Evolutionary conservation across 2,329 filamentous ascomycete species (phyloP), one percentile per base, ranked within the genome.

Genomic region (Cordyceps pruinosa): DNA sequence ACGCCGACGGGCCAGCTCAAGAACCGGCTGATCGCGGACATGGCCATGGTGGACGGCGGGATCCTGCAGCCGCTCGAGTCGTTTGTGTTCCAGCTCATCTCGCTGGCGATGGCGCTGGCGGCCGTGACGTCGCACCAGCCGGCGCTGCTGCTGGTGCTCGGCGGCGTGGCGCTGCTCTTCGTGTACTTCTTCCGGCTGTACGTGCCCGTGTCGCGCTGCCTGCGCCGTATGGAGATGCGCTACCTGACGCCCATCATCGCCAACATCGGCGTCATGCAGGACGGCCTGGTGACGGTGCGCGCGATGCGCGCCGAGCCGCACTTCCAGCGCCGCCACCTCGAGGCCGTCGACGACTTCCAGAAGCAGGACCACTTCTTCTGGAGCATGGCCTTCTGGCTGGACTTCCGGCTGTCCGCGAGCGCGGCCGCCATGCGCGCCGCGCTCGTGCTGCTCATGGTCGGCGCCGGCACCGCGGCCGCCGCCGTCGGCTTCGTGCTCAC

Each of bases 321-420:
- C 53, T 96, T 96, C 66, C 90, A 95, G 66, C 81, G 85, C 60
- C 82, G 86, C 51, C 89, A 95, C 53, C 86, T 97, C 34, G 75
- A 80, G 2, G 90, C 91, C 0, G 90, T 91, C 0, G 91, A 96
- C 66, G 85, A 85, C 19, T 96, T 96, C 67, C 92, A 96, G 69
- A 90, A 90, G 68, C 94, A 96, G 81, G 92, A 97, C 65, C 92
- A 97, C 69, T 96, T 96, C 73, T 96, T 95, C 73, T 96, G 91
- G 88, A 89, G 86, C 58, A 78, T 95, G 44, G 90, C 95, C 62
- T 84, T 85, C 8, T 96, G 91, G 91, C 77, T 96, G 2, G 85
- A 86, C 68, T 90, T 88, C 65, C 84, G 91, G 13, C 93, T 94
- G 57, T 65, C 68, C 52, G 61, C 69, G 42, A 65, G 69, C 6